These are phyloP conservation scores for Diplodia intermedia DNA, from an alignment of 2,329 filamentous ascomycete species.

Conservation along the genomic window DNA sequence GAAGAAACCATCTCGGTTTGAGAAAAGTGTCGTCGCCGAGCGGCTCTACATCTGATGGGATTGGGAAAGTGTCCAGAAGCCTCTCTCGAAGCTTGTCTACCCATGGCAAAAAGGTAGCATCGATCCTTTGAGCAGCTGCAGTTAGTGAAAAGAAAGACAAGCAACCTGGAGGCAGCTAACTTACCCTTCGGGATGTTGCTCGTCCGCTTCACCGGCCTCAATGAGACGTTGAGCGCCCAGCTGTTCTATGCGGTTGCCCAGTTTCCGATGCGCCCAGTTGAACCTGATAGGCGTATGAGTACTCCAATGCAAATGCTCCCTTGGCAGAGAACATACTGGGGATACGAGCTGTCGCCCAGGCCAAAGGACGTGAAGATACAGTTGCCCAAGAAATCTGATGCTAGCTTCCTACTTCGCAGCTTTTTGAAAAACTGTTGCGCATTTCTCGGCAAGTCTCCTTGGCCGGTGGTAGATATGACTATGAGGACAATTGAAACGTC, in stretches of 20 bases:
- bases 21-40: constrained; percentile 78
- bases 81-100: constrained; percentile 69
- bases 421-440: constrained; percentile 83
- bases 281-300: constrained; percentile 62
- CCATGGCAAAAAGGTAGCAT: constrained; percentile 84
- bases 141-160: constrained; percentile 31
- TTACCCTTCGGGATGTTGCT: constrained; percentile 90
- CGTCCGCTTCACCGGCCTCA: constrained; percentile 84
- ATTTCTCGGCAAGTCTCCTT: constrained; percentile 91
- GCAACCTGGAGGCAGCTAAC: constrained; percentile 40
- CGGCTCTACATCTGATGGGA: constrained; percentile 69
- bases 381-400: constrained; percentile 69
- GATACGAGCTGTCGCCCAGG: constrained; percentile 92
- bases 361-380: constrained; percentile 86
- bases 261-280: constrained; percentile 90
- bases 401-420: constrained; percentile 78
- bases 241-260: constrained; percentile 82
- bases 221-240: constrained; percentile 81
- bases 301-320: background rate
- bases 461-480: constrained; percentile 88
- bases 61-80: constrained; percentile 71
- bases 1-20: constrained; percentile 74
- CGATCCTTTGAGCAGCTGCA: constrained; percentile 59
- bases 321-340: constrained; percentile 67
- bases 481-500: constrained; percentile 71